Evolutionary conservation across 768 basidiomycete genomes (phyloP).

Genomic region (Tephrocybe sp.): DNA sequence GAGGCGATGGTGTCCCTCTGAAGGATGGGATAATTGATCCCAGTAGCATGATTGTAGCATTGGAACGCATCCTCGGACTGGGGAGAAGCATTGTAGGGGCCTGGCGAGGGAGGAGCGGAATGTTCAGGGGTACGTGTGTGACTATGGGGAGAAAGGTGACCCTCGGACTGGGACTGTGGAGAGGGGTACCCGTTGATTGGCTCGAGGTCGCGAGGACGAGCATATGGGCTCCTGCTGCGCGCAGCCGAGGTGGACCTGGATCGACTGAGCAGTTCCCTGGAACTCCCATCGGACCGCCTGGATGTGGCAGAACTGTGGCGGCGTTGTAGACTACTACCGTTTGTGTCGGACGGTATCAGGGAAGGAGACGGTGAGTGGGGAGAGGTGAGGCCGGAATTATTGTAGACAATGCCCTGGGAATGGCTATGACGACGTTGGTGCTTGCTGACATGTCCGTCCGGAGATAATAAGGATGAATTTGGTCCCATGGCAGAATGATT

Average conservation of each 20-base stretch:
- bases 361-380: conserved; percentile 1
- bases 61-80: conserved; percentile 8
- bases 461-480: background rate
- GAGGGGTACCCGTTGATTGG: background rate
- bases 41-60: conserved; percentile 2
- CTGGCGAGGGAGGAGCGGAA: conserved; percentile 1
- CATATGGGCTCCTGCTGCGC: conserved; percentile 12
- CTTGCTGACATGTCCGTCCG: background rate
- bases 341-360: background rate
- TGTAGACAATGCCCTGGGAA: background rate
- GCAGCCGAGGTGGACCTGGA: conserved; percentile 6
- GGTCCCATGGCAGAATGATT: background rate
- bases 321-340: conserved; percentile 4
- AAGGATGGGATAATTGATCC: conserved; percentile 8
- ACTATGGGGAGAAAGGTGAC: background rate
- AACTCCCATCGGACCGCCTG: background rate
- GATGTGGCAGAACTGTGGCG: conserved; percentile 13
- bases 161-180: background rate
- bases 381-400: too few species aligned
- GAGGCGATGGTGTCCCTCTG: conserved; percentile 19
- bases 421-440: conserved; percentile 11
- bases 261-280: conserved; percentile 5
- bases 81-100: background rate
- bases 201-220: conserved; percentile 4
- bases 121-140: conserved; percentile 7